A percentile compares a stretch with the other conserved stretches of the same genome.
phyloP scores from a whole-genome alignment of 495 filamentous ascomycete genomes.

The Cairneyella variabilis region DNA sequence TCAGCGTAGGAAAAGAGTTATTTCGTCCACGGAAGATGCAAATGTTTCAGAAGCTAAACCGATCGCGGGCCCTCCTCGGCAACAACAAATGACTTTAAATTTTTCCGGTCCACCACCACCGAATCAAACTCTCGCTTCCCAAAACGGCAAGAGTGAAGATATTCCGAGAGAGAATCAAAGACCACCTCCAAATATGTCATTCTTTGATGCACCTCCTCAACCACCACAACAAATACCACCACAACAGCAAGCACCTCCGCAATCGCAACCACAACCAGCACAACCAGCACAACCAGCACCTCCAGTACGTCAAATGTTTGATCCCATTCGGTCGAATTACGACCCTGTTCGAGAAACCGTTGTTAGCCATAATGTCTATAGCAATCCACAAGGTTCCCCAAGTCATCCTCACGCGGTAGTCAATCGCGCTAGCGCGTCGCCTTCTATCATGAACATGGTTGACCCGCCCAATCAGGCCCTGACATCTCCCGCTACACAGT shows the following conservation, averaged over 20 bases:
- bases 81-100: constrained; percentile 4
- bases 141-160: constrained; percentile 39
- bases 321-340: constrained; percentile 75
- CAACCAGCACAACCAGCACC: constrained; percentile 36
- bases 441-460: constrained; percentile 85
- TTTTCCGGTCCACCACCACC: not conserved
- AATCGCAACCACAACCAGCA: constrained; percentile 19
- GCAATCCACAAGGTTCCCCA: constrained; percentile 50
- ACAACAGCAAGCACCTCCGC: constrained; percentile 24
- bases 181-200: constrained; percentile 23
- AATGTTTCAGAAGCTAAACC: constrained; percentile 17
- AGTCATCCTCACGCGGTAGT: constrained; percentile 42
- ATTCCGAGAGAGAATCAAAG: too few relatives aligned
- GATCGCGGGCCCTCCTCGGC: not conserved
- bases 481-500: constrained; percentile 41
- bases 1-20: constrained; percentile 44
- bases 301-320: constrained; percentile 76
- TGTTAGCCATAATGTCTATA: constrained; percentile 44
- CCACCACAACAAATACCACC: constrained; percentile 15
- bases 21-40: constrained; percentile 30
- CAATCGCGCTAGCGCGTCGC: constrained; percentile 74
- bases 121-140: constrained; percentile 16
- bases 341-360: constrained; percentile 50
- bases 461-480: constrained; percentile 60
- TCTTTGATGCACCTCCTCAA: constrained; percentile 29